Evolutionary conservation across 2,329 filamentous ascomycete species (phyloP), one percentile per base, ranked within the genome.

Genomic region (Nemania sp.): DNA sequence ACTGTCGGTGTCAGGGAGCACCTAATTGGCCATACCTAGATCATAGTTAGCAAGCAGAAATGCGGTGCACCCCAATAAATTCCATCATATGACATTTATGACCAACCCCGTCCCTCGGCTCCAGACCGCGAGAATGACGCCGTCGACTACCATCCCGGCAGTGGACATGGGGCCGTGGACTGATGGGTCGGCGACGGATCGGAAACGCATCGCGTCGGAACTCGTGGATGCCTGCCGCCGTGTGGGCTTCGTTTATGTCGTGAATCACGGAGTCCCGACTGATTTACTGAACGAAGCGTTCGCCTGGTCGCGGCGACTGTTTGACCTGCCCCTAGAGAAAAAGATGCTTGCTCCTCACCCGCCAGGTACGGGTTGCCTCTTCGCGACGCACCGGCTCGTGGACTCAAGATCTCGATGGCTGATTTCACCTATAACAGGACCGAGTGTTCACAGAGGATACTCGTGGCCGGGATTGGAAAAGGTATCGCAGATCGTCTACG

Each of bases 391-490:
- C n/a, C 13, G 21, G 50, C 18, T 6, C 35, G 20, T 15, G 20
- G 11, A 18, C 35, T 11, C 17, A 17, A 37, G 4, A 40, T n/a
- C 15, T 11, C n/a, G 35, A 29, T 42, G 2, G 10, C 34, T 54
- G 18, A 57, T 35, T 40, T 18, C 52, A 5, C 15, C 13, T 46
- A 15, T 17, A 39, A 29, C 13, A 69, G 81, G 81, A 9, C 79
- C 78, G 60, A 74, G 72, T 10, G 75, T 82, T 2, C 81, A 85
- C 67, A 76, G 82, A 49, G 83, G 83, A n/a, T 85, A 85, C 66
- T 84, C 81, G 1, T 81, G 80, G 76, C 80, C 81, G 0, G 82
- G 82, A 0, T 65, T 82, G 51, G 82, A 85, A 69, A 83, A 84
- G 65, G 81, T 82, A 4, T 80, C 79, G 11, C 79, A 80, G 64